A percentile compares a stretch with the other conserved stretches of the same genome.
Conservation (phyloP, 768 basidiomycete genomes). For the Lepiota subincarnata region DNA sequence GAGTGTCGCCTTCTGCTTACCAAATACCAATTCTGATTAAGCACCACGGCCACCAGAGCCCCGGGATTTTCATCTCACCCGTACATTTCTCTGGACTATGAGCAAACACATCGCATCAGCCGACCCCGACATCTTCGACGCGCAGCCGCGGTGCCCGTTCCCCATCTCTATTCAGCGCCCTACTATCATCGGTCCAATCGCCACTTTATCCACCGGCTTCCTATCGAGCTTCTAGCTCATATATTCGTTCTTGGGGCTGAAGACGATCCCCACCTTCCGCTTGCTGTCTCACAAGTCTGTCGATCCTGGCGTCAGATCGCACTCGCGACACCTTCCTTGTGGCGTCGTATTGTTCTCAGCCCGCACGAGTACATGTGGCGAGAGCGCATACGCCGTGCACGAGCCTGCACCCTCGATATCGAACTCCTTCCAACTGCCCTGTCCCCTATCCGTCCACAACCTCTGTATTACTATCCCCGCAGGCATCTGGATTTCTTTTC, state of each 20-base stretch:
- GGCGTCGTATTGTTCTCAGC: constrained; percentile 55
- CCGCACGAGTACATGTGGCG: constrained; percentile 55
- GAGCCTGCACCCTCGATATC: constrained; percentile 59
- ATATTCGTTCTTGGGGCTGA: constrained; percentile 61
- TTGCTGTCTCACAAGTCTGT: constrained; percentile 68
- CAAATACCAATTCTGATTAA: neutral
- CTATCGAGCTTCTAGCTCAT: constrained; percentile 58
- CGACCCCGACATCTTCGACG: constrained; percentile 33
- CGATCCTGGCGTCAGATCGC: constrained; percentile 58
- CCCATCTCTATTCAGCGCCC: constrained; percentile 8
- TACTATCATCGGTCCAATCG: constrained; percentile 16
- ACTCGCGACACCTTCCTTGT: constrained; percentile 56
- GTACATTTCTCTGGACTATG: neutral
- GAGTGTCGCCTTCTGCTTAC: neutral
- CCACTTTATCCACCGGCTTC: constrained; percentile 56
- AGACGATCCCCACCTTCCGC: constrained; percentile 52
- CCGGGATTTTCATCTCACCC: neutral
- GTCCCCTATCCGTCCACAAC: constrained; percentile 21
- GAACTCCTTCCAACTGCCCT: constrained; percentile 36
- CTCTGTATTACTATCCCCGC: constrained; percentile 19
- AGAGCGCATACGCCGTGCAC: constrained; percentile 56
- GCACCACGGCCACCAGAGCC: neutral
- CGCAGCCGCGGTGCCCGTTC: constrained; percentile 20
- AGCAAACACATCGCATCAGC: constrained; percentile 24
- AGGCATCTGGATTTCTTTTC: constrained; percentile 35